Evolutionary conservation across 192 early-diverging fungal species (phyloP), one percentile per base, ranked within the genome.

Genomic region (Piromyces finnis): DNA sequence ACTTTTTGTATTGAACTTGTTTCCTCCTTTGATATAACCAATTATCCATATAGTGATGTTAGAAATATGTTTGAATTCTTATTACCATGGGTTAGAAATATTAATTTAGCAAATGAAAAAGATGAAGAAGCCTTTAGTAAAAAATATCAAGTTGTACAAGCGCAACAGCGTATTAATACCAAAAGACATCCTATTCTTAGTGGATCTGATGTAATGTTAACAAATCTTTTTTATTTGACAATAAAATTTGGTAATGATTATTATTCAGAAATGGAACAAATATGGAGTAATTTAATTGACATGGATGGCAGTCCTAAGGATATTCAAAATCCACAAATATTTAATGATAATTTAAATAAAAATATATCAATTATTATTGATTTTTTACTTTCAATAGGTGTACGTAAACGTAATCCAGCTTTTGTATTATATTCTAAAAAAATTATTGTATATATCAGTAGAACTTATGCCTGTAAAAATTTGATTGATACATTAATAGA

Each of bases 151-250:
- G 51, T 68, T n/a, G 51, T 68, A n/a, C 51, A 68, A n/a, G 51
- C 22, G 0, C 51, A 68, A 68, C 51, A 68, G 11, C 51, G 26
- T 11, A 68, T 68, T 68, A 68, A 30, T 27, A 77, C n/a, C 1
- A 78, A 82, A 86, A 83, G 77, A n/a, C 26, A 79, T 37, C 78
- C 51, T n/a, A 37, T 59, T 11, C 51, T 59, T n/a, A 37, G 26
- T 79, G n/a, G 82, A 84, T 2, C 88, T 84, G 81, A 89, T 88
- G 59, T 84, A 7, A 68, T 96, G 14, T 83, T 95, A 26, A 91
- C 89, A 15, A 93, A 94, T 82, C 80, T 96, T 2, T 94, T 94
- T 79, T 95, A 92, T 81, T 86, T 96, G 29, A 96, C 94, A 13
- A 87, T 94, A 59, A 91, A 90, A 78, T 94, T 91, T 83, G 93